Conservation (phyloP, 2,329 filamentous ascomycete genomes). For the Tolypocladium pustulatum region DNA sequence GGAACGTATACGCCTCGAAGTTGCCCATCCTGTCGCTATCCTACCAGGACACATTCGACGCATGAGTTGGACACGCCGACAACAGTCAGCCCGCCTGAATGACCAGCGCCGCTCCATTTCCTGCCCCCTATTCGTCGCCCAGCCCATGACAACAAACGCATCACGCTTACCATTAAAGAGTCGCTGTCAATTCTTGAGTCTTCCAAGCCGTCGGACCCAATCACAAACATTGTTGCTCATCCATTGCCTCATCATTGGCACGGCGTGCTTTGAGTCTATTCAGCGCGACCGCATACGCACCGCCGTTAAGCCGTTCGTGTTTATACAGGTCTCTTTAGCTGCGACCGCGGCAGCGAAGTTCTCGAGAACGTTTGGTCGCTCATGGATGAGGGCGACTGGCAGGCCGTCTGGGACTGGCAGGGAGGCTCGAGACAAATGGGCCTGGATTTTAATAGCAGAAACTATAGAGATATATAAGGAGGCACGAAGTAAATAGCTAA, state of each 20-base stretch:
- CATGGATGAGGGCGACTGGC: slow-evolving; percentile 48
- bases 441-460: slow-evolving; percentile 33
- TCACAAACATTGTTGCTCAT: slow-evolving; percentile 49
- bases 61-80: slow-evolving; percentile 21
- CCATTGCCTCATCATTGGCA: slow-evolving; percentile 50
- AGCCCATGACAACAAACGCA: slow-evolving; percentile 36
- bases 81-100: slow-evolving; percentile 7
- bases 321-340: slow-evolving; percentile 51
- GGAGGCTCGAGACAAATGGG: slow-evolving; percentile 39
- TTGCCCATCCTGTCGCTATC: slow-evolving; percentile 21
- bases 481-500: too few species aligned
- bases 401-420: slow-evolving; percentile 55
- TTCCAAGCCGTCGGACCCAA: slow-evolving; percentile 46
- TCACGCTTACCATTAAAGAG: slow-evolving; percentile 45
- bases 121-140: slow-evolving; percentile 36
- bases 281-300: slow-evolving; percentile 42
- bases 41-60: slow-evolving; percentile 27
- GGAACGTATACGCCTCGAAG: slow-evolving; percentile 14
- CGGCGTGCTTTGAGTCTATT: slow-evolving; percentile 40
- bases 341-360: slow-evolving; percentile 40
- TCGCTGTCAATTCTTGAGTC: slow-evolving; percentile 43
- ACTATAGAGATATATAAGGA: too few species aligned
- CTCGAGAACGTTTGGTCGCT: slow-evolving; percentile 49
- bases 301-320: slow-evolving; percentile 39
- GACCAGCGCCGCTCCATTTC: slow-evolving; percentile 22